Conservation (phyloP, 108 stramenopile species). For the Discostella pseudostelligera region DNA sequence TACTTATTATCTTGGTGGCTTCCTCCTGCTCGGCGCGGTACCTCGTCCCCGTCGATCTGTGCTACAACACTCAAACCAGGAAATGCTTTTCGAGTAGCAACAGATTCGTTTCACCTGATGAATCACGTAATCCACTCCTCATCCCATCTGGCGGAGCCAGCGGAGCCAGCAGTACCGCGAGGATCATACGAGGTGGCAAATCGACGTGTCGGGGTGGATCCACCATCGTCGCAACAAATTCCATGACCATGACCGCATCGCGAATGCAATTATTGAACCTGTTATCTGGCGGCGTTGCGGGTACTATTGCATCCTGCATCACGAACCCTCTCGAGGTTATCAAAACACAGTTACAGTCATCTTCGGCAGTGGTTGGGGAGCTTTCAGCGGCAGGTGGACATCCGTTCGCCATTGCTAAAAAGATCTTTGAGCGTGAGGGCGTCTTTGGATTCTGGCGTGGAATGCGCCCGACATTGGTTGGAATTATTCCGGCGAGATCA, state of each 20-base stretch:
- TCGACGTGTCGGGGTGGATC: slow-evolving; percentile 37
- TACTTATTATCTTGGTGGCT: background rate
- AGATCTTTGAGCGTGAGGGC: slow-evolving; percentile 75
- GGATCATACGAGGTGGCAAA: slow-evolving; percentile 18
- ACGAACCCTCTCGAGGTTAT: slow-evolving; percentile 89
- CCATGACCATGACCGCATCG: slow-evolving; percentile 59
- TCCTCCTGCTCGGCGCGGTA: slow-evolving; percentile 7
- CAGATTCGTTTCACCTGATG: background rate
- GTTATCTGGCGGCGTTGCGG: slow-evolving; percentile 77
- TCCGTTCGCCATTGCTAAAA: slow-evolving; percentile 64
- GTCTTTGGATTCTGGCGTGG: slow-evolving; percentile 70
- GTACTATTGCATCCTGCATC: slow-evolving; percentile 73
- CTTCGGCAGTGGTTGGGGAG: slow-evolving; percentile 53
- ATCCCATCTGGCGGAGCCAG: slow-evolving; percentile 3
- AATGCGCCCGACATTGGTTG: slow-evolving; percentile 81
- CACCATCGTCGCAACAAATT: slow-evolving; percentile 21
- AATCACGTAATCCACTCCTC: background rate
- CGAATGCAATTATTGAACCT: slow-evolving; percentile 72
- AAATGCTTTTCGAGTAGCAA: background rate
- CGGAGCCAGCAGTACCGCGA: slow-evolving; percentile 8
- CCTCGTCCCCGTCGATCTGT: slow-evolving; percentile 16
- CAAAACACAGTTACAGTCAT: slow-evolving; percentile 92
- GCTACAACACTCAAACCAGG: slow-evolving; percentile 10
- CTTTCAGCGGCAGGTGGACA: slow-evolving; percentile 36
- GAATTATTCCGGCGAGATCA: slow-evolving; percentile 91